These are phyloP conservation scores for Jacaranda copaia DNA, from an alignment of 257 asterid species.

Conservation along the genomic window DNA sequence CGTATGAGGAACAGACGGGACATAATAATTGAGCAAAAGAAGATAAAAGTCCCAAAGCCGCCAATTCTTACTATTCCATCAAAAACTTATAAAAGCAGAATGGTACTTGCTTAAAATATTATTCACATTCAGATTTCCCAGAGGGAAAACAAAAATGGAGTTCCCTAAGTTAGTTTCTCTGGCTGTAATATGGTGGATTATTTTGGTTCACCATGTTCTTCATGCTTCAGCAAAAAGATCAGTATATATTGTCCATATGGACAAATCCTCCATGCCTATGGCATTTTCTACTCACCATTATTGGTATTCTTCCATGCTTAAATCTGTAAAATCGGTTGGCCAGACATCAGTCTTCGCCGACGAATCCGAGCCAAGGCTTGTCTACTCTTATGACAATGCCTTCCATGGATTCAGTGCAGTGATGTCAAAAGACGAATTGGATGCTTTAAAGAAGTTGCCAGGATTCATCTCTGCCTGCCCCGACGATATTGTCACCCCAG, in stretches of 20 bases:
- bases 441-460: slow-evolving; percentile 15
- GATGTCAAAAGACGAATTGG: slow-evolving; percentile 12
- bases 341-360: neutral
- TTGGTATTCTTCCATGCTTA: slow-evolving; percentile 43
- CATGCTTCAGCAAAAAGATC: slow-evolving; percentile 32
- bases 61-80: neutral
- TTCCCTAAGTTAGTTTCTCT: neutral
- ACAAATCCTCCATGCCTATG: slow-evolving; percentile 46
- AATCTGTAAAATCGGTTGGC: slow-evolving; percentile 24
- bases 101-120: neutral
- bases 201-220: neutral
- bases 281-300: slow-evolving; percentile 43
- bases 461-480: slow-evolving; percentile 32
- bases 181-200: neutral
- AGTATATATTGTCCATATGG: slow-evolving; percentile 44
- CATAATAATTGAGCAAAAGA: neutral
- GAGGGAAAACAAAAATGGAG: slow-evolving; percentile 2
- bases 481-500: neutral
- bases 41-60: neutral
- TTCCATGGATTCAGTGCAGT: slow-evolving; percentile 39
- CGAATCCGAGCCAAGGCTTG: slow-evolving; percentile 22
- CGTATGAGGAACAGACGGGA: neutral
- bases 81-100: neutral
- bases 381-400: slow-evolving; percentile 40
- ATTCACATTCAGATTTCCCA: neutral